A percentile compares a stretch with the other conserved stretches of the same genome.
Conservation (phyloP, 2,329 filamentous ascomycete species). For the Neopestalotiopsis sp. region DNA sequence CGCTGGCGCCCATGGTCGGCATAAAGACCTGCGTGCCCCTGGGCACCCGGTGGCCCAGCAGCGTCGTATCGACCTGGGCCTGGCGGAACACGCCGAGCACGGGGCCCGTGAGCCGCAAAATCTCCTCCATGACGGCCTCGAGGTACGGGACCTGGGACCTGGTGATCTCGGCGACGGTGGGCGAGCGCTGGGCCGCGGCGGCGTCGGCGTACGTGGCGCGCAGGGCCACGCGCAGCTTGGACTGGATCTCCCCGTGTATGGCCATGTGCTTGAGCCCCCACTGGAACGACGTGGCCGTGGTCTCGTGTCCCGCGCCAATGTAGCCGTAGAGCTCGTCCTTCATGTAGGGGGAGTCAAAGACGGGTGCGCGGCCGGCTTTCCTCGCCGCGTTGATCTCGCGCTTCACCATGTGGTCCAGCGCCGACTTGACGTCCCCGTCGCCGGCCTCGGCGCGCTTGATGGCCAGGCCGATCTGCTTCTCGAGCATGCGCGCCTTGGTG, state of each 20-base stretch:
- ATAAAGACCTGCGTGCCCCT: constrained; percentile 18
- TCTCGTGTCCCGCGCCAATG: constrained; percentile 17
- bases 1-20: constrained; percentile 10
- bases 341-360: constrained; percentile 20
- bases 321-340: constrained; percentile 20
- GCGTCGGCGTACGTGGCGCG: constrained; percentile 15
- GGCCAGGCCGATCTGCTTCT: constrained; percentile 19
- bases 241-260: constrained; percentile 17
- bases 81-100: constrained; percentile 11
- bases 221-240: constrained; percentile 13
- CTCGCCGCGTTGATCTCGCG: constrained; percentile 20
- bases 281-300: constrained; percentile 10
- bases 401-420: constrained; percentile 23
- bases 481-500: constrained; percentile 20
- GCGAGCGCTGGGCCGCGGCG: constrained; percentile 12
- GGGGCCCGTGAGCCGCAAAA: constrained; percentile 18
- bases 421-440: constrained; percentile 20
- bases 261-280: constrained; percentile 22
- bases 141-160: constrained; percentile 19
- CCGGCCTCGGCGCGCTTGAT: constrained; percentile 20
- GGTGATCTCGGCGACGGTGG: constrained; percentile 19
- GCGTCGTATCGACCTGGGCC: constrained; percentile 16
- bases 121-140: constrained; percentile 21
- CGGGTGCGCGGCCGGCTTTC: constrained; percentile 21
- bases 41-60: constrained; percentile 17